A percentile compares a stretch with the other conserved stretches of the same genome.
phyloP scores from a whole-genome alignment of 1,284 basidiomycete genomes.

The Pseudomicrostroma phylloplanum region DNA sequence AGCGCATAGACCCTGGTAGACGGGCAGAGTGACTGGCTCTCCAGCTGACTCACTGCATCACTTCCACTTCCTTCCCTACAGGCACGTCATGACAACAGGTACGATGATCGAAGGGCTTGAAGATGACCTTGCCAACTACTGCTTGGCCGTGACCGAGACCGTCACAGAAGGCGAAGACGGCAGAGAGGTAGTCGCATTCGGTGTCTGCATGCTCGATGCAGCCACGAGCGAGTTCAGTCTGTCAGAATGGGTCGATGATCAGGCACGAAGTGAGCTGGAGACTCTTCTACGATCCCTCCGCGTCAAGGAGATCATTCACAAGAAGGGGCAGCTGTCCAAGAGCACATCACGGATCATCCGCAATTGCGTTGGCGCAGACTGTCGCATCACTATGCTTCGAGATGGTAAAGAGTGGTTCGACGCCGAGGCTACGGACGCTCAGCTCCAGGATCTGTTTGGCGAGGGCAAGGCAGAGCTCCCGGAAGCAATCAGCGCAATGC shows the following conservation, averaged over 20 bases:
- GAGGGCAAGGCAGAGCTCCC: conserved; percentile 24
- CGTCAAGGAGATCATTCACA: conserved; percentile 86
- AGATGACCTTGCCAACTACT: conserved; percentile 92
- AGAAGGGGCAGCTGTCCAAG: conserved; percentile 62
- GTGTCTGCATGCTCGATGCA: conserved; percentile 89
- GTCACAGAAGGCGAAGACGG: conserved; percentile 9
- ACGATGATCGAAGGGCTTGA: conserved; percentile 90
- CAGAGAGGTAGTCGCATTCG: conserved; percentile 58
- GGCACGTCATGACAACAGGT: conserved; percentile 89
- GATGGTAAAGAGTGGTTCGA: conserved; percentile 41
- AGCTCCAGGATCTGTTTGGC: conserved; percentile 36
- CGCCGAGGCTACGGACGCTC: conserved; percentile 25
- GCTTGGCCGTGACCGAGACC: conserved; percentile 72
- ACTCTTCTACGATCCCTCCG: conserved; percentile 86
- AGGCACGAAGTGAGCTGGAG: conserved; percentile 84
- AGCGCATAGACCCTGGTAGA: too few species aligned
- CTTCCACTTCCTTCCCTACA: too few species aligned
- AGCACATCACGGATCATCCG: conserved; percentile 35
- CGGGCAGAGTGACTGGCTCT: too few species aligned
- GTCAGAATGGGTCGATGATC: conserved; percentile 82
- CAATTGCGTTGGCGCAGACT: conserved; percentile 33
- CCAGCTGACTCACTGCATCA: too few species aligned
- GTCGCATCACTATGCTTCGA: conserved; percentile 46
- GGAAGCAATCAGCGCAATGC: conserved; percentile 33
- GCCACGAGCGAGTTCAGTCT: conserved; percentile 93